Percentiles rank a stretch among this genome's conserved stretches.
These are phyloP conservation scores for Trichoderma atroviride DNA, from an alignment of 2,329 filamentous ascomycete species.

Conservation along the genomic window DNA sequence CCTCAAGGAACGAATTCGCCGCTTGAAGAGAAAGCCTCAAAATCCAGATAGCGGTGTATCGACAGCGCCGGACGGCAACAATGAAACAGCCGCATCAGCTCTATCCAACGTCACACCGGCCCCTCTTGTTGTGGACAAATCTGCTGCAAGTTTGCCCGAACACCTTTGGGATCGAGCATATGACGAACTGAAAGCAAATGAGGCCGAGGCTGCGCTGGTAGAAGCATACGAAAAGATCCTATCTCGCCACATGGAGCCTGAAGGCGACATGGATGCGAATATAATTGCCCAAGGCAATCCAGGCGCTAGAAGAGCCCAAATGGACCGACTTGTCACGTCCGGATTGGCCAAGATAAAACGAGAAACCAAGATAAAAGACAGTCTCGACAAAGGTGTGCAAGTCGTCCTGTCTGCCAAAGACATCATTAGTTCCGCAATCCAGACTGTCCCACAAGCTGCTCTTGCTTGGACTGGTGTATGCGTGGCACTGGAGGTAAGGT, in stretches of 20 bases:
- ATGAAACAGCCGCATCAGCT: neutral
- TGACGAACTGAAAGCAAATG: slow-evolving; percentile 26
- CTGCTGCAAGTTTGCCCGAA: slow-evolving; percentile 58
- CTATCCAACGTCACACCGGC: neutral
- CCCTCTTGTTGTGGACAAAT: neutral
- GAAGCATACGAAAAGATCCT: slow-evolving; percentile 32
- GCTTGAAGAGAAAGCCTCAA: neutral
- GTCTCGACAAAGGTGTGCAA: slow-evolving; percentile 33
- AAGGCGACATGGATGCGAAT: neutral
- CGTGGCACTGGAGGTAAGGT: slow-evolving; percentile 38
- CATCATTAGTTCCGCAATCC: slow-evolving; percentile 35
- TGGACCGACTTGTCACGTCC: slow-evolving; percentile 36
- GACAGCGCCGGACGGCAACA: neutral
- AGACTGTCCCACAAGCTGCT: slow-evolving; percentile 39
- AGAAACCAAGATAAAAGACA: slow-evolving; percentile 33
- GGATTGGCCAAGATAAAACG: slow-evolving; percentile 37
- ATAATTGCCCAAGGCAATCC: neutral
- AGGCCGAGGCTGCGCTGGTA: slow-evolving; percentile 27
- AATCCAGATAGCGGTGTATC: neutral
- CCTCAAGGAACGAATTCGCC: neutral
- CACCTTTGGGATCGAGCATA: slow-evolving; percentile 33
- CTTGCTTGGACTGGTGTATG: slow-evolving; percentile 44
- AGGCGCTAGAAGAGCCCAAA: slow-evolving; percentile 32
- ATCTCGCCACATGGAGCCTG: slow-evolving; percentile 8
- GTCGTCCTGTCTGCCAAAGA: slow-evolving; percentile 33